Evolutionary conservation across 2,329 filamentous ascomycete species (phyloP).

Genomic region (Teratosphaeriaceae sp.): DNA sequence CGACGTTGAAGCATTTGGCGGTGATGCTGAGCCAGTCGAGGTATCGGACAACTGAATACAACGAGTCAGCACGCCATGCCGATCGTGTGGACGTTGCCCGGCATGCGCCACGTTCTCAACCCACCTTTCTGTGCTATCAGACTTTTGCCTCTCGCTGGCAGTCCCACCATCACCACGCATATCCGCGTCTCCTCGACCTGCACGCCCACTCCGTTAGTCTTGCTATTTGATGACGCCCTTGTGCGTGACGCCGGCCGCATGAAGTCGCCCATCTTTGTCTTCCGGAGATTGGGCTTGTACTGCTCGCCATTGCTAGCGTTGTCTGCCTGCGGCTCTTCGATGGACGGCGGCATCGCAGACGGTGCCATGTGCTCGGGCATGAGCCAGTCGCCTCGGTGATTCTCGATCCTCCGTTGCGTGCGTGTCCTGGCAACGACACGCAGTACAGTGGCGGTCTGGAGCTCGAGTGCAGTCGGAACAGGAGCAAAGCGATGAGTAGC

Average conservation of each 20-base stretch:
- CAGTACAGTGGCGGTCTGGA: no score
- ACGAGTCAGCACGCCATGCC: conserved; percentile 1
- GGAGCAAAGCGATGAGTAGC: no score
- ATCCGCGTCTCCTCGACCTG: conserved; percentile 95
- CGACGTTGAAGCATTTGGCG: conserved; percentile 94
- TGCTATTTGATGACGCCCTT: conserved; percentile 18
- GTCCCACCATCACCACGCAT: conserved; percentile 97
- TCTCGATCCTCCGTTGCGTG: no score
- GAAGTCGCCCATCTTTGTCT: conserved; percentile 33
- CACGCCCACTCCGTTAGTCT: conserved; percentile 59
- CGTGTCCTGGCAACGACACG: no score
- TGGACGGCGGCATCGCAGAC: conserved; percentile 6
- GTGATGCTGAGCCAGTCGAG: conserved; percentile 94
- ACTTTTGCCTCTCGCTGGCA: conserved; percentile 93
- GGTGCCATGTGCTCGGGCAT: background rate
- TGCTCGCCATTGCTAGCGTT: conserved; percentile 12
- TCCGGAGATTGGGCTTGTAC: conserved; percentile 21
- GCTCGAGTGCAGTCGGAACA: no score
- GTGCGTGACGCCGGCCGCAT: conserved; percentile 34
- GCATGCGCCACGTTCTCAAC: background rate
- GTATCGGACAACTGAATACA: conserved; percentile 70
- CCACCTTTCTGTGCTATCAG: conserved; percentile 79
- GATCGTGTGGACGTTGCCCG: background rate
- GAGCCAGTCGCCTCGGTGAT: background rate
- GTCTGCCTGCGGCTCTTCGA: background rate